Evolutionary conservation across 177 flowering plant species (phyloP).

Genomic region (Vitis hybrid): DNA sequence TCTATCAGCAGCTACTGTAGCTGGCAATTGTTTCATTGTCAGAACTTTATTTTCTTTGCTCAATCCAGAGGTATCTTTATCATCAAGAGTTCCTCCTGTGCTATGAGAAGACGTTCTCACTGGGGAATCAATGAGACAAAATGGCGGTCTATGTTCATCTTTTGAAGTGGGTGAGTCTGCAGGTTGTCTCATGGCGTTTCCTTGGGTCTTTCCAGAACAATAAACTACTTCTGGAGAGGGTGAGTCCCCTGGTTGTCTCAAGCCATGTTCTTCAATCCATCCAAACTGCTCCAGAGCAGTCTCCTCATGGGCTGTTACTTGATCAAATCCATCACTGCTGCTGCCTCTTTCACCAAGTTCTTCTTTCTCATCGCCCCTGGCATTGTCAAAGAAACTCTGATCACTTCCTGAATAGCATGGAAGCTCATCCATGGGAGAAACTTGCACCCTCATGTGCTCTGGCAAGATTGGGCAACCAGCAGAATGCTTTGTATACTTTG

Average conservation of each 20-base stretch:
- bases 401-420: slow-evolving; percentile 48
- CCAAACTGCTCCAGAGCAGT: slow-evolving; percentile 2
- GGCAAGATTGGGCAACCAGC: slow-evolving; percentile 78
- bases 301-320: background rate
- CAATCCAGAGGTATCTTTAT: slow-evolving; percentile 1
- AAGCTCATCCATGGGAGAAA: slow-evolving; percentile 76
- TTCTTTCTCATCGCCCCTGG: slow-evolving; percentile 21
- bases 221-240: slow-evolving; percentile 4
- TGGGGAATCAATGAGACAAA: slow-evolving; percentile 9
- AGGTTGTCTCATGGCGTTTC: slow-evolving; percentile 1
- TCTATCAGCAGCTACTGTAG: background rate
- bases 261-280: slow-evolving; percentile 8
- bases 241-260: background rate
- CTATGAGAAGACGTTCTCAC: background rate
- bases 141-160: slow-evolving; percentile 9
- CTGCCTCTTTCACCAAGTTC: slow-evolving; percentile 5
- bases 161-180: slow-evolving; percentile 2
- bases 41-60: slow-evolving; percentile 10
- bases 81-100: slow-evolving; percentile 9
- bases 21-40: background rate
- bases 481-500: slow-evolving; percentile 55
- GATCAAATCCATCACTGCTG: background rate
- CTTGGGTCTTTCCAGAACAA: no score
- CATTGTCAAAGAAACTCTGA: slow-evolving; percentile 27
- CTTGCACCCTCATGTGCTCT: slow-evolving; percentile 57